Evolutionary conservation across 2,329 filamentous ascomycete genomes (phyloP), one percentile per base, ranked within the genome.

Genomic region (Stemphylium beticola): DNA sequence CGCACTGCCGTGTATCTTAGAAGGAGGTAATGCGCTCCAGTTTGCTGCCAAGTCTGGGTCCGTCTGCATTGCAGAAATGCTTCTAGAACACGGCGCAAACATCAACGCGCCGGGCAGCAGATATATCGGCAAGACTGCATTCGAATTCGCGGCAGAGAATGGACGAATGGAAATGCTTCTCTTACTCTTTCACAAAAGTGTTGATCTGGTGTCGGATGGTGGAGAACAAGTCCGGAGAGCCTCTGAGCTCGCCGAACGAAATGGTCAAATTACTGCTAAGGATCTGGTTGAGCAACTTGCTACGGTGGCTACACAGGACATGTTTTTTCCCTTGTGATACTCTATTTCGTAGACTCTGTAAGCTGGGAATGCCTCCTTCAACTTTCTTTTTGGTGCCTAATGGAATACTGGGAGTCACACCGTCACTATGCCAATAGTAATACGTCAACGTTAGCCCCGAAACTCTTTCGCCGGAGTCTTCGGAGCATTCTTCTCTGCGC

Each of bases 151-250:
- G 6, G 52, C 60, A 32, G 60, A 55, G n/a, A 20, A 54, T 12
- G 60, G 60, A n/a, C 49, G 52, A 9, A 51, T 62, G 12, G 57
- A 60, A 14, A 62, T 56, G 47, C 17, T 64, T 31, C 39, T 52
- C 10, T 47, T 49, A 12, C 49, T 64, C 6, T 50, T 48, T 12
- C 41, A 64, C 20, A 41, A 52, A 12, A 51, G 55, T 2, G 51
- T 57, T 1, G 55, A 59, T 47, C 31, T 63, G 15, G 42, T 50
- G 7, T 47, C 44, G 14, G 50, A 58, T 40, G 53, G 37, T 12
- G 57, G 54, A 2, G 38, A 43, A 44, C 60, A 62, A 26, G 17
- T 56, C 20, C 37, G 39, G 12, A 52, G 52, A 22, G 55, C 55
- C 55, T 26, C 44, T 4, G 15, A 34, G n/a, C 50, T 61, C 17